Evolutionary conservation across 1,284 basidiomycete genomes (phyloP).

Genomic region (Singerocomus inundabilis): DNA sequence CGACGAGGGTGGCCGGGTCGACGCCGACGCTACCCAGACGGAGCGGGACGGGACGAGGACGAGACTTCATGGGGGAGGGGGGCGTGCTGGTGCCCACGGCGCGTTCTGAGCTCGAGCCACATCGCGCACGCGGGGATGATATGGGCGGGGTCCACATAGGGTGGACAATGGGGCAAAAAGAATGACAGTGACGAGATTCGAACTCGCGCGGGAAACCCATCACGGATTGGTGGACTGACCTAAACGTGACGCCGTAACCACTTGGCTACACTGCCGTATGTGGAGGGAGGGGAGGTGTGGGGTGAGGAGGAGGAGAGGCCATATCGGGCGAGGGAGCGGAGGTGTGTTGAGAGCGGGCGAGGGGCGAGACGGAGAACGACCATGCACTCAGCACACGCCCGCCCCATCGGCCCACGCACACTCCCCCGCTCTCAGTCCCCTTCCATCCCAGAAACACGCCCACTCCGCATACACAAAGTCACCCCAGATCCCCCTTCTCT

Average conservation of each 20-base stretch:
- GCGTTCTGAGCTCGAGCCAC: constrained; percentile 17
- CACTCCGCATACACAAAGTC: constrained; percentile 44
- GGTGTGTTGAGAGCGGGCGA: neutral
- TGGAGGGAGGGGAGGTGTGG: fast-evolving
- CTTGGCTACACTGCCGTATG: constrained; percentile 56
- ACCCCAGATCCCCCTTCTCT: constrained; percentile 32
- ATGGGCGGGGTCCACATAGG: constrained; percentile 10
- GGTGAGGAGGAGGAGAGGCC: neutral
- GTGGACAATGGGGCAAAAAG: constrained; percentile 23
- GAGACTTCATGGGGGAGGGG: constrained; percentile 30
- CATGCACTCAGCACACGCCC: constrained; percentile 40
- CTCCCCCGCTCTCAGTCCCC: constrained; percentile 50
- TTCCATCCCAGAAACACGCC: constrained; percentile 37
- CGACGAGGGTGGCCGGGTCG: constrained; percentile 48
- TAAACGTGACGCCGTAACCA: constrained; percentile 64
- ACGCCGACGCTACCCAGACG: constrained; percentile 42
- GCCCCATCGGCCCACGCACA: constrained; percentile 60
- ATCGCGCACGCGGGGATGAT: too few species aligned
- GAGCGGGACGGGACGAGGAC: constrained; percentile 33
- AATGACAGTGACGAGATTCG: constrained; percentile 61
- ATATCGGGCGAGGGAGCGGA: neutral
- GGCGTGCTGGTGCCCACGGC: constrained; percentile 15
- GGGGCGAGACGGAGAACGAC: constrained; percentile 20
- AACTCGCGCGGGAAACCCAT: constrained; percentile 62
- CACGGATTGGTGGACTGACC: constrained; percentile 45